These are phyloP conservation scores for Diplodia seriata DNA, from an alignment of 2,329 filamentous ascomycete species.

Conservation along the genomic window DNA sequence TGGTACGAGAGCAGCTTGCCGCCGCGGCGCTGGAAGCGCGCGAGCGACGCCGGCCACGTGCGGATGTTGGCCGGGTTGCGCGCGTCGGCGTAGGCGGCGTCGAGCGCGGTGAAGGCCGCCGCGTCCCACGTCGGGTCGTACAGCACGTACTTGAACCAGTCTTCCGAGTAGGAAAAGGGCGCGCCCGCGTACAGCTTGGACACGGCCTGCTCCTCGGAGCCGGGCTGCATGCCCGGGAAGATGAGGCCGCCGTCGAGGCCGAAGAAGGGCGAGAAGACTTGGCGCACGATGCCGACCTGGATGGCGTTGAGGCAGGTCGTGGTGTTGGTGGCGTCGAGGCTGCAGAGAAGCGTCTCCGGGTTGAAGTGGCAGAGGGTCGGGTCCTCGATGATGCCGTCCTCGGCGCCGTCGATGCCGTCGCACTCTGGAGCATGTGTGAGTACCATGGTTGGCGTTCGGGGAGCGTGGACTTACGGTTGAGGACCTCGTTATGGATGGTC, in stretches of 20 bases:
- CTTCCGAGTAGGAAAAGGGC: conserved; percentile 52
- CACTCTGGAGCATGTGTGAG: conserved; percentile 46
- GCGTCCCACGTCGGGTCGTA: conserved; percentile 54
- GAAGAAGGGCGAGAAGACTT: conserved; percentile 53
- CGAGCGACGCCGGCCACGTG: conserved; percentile 52
- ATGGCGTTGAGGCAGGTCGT: conserved; percentile 52
- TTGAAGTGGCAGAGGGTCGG: conserved; percentile 53
- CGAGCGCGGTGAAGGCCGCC: conserved; percentile 50
- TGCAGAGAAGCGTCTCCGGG: conserved; percentile 51
- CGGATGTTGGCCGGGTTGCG: conserved; percentile 48
- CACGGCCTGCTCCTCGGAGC: conserved; percentile 49
- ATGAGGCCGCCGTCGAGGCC: conserved; percentile 54
- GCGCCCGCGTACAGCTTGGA: conserved; percentile 43
- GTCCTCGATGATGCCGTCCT: conserved; percentile 58
- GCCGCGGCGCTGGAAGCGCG: conserved; percentile 47
- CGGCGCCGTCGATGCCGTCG: conserved; percentile 57
- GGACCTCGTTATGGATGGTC: conserved; percentile 52
- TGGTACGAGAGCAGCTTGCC: conserved; percentile 57
- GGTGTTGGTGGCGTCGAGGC: conserved; percentile 42
- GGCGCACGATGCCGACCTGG: conserved; percentile 54
- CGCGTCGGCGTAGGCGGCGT: conserved; percentile 50
- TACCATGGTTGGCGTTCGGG: too few relatives aligned
- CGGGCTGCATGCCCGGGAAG: conserved; percentile 60
- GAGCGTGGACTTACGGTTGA: conserved; percentile 42
- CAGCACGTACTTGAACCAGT: conserved; percentile 59